phyloP scores from a whole-genome alignment of 2,329 filamentous ascomycete genomes.

The Phaeosphaeriaceae sp. region DNA sequence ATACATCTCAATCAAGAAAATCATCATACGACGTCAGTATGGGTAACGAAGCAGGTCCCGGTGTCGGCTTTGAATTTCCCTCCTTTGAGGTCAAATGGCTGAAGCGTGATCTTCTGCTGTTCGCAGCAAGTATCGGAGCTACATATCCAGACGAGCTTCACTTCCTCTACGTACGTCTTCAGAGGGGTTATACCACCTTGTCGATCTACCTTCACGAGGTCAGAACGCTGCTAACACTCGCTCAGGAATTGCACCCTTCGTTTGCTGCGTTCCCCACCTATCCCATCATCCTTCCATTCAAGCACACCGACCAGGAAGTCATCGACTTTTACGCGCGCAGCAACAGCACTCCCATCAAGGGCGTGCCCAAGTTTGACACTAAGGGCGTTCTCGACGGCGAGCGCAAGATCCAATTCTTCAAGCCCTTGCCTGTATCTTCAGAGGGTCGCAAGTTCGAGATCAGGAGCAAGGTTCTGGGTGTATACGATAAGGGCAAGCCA shows the following conservation, averaged over 20 bases:
- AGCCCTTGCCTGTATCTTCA: slow-evolving; percentile 75
- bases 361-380: slow-evolving; percentile 77
- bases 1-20: not conserved
- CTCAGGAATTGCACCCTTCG: slow-evolving; percentile 82
- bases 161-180: slow-evolving; percentile 79
- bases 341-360: slow-evolving; percentile 71
- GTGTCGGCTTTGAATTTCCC: slow-evolving; percentile 81
- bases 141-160: slow-evolving; percentile 83
- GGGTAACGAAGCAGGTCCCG: slow-evolving; percentile 52
- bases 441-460: slow-evolving; percentile 77
- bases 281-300: slow-evolving; percentile 83
- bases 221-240: not conserved
- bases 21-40: slow-evolving; percentile 22
- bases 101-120: slow-evolving; percentile 87
- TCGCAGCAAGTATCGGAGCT: slow-evolving; percentile 86
- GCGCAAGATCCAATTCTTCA: slow-evolving; percentile 78
- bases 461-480: slow-evolving; percentile 78
- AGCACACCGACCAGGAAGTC: slow-evolving; percentile 76
- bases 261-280: slow-evolving; percentile 92
- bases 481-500: slow-evolving; percentile 88
- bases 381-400: slow-evolving; percentile 82
- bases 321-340: slow-evolving; percentile 83
- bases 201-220: not conserved
- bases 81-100: slow-evolving; percentile 79
- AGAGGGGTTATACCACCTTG: not conserved